These are phyloP conservation scores for Arctium minus DNA, from an alignment of 129 eudicot species.

Conservation along the genomic window DNA sequence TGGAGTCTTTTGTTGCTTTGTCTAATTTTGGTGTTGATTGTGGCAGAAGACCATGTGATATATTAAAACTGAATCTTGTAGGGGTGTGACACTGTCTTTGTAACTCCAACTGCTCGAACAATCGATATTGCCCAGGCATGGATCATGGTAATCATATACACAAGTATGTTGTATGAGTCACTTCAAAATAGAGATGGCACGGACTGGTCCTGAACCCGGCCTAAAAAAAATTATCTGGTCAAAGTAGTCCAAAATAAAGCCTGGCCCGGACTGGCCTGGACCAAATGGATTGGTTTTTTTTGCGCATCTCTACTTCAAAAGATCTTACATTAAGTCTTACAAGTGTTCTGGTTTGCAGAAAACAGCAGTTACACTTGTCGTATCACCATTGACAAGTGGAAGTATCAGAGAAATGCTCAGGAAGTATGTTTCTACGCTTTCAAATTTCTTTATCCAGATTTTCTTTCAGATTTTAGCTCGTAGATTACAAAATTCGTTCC, in stretches of 20 bases:
- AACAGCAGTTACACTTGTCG: constrained; percentile 72
- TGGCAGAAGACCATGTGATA: not conserved
- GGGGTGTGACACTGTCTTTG: constrained; percentile 95
- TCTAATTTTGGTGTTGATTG: constrained; percentile 11
- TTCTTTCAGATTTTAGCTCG: constrained; percentile 6
- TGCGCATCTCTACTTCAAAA: not conserved
- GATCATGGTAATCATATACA: constrained; percentile 63
- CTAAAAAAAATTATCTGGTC: not conserved
- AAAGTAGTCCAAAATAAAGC: not conserved
- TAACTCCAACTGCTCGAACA: constrained; percentile 92
- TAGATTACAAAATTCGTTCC: not conserved
- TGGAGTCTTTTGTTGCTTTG: not conserved
- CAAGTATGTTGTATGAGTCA: not conserved
- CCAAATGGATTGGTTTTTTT: not conserved
- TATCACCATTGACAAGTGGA: constrained; percentile 62
- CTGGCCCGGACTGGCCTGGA: not conserved
- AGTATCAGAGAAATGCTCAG: constrained; percentile 69
- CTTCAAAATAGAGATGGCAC: not conserved
- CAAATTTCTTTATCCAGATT: not conserved
- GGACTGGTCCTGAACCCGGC: not conserved
- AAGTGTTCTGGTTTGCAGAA: constrained; percentile 45
- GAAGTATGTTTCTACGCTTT: constrained; percentile 47
- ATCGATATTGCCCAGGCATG: constrained; percentile 87
- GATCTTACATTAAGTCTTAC: not conserved
- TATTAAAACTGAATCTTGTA: constrained; percentile 29